phyloP scores from a whole-genome alignment of 2,329 filamentous ascomycete genomes.

The Meredithiella fracta region DNA sequence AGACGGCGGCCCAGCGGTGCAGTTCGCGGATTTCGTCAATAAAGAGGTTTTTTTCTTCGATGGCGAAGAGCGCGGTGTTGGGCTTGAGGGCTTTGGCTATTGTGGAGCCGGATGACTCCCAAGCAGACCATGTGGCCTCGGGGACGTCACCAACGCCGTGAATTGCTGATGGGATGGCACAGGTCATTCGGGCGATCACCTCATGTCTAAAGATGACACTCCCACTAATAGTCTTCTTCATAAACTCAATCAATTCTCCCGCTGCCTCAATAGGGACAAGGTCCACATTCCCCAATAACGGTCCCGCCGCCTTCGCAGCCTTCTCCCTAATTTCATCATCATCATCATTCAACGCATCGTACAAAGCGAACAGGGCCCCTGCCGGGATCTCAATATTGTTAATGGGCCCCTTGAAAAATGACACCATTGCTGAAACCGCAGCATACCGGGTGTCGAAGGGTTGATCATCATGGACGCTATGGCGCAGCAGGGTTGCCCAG shows the following conservation, averaged over 20 bases:
- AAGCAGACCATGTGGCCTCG: conserved; percentile 17
- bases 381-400: conserved; percentile 26
- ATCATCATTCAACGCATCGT: conserved; percentile 71
- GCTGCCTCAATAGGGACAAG: conserved; percentile 34
- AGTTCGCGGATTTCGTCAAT: conserved; percentile 66
- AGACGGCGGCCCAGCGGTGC: conserved; percentile 44
- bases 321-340: conserved; percentile 71
- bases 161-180: conserved; percentile 1
- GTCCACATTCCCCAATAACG: conserved; percentile 26
- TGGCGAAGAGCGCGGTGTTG: conserved; percentile 59
- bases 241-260: conserved; percentile 28
- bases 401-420: conserved; percentile 26
- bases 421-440: conserved; percentile 37
- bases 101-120: conserved; percentile 25
- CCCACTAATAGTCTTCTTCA: conserved; percentile 23
- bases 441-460: conserved; percentile 50
- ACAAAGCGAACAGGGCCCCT: conserved; percentile 46
- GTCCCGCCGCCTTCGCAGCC: conserved; percentile 35
- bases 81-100: conserved; percentile 27
- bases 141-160: conserved; percentile 1
- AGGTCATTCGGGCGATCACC: conserved; percentile 28
- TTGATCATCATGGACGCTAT: conserved; percentile 32
- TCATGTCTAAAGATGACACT: conserved; percentile 24
- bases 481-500: conserved; percentile 36
- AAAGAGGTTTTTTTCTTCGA: conserved; percentile 92